Conservation (phyloP, 2,329 filamentous ascomycete genomes). For the Fusarium incarnatum region DNA sequence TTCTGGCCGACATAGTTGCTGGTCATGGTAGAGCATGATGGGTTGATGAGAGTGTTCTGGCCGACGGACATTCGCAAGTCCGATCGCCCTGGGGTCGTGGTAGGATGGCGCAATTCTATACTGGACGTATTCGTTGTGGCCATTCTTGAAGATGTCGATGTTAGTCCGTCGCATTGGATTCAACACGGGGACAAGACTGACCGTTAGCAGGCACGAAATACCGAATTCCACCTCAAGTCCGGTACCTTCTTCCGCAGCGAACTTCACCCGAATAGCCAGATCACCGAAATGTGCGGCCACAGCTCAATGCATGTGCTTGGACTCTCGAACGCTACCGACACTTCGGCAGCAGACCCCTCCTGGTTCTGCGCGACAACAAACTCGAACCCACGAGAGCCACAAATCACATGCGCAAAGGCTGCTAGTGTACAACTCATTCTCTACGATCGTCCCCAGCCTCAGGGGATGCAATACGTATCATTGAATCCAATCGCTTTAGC, state of each 20-base stretch:
- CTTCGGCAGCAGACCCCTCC: slow-evolving; percentile 69
- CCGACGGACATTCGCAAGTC: slow-evolving; percentile 84
- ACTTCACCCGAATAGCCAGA: slow-evolving; percentile 80
- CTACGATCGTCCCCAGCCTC: slow-evolving; percentile 87
- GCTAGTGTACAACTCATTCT: slow-evolving; percentile 87
- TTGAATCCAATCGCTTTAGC: slow-evolving; percentile 89
- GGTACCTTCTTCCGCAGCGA: slow-evolving; percentile 87
- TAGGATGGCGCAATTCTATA: slow-evolving; percentile 95
- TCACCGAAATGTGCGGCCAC: slow-evolving; percentile 87
- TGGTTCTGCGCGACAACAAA: slow-evolving; percentile 73
- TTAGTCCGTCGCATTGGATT: slow-evolving; percentile 56
- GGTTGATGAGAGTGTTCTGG: slow-evolving; percentile 98
- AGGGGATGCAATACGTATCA: slow-evolving; percentile 96
- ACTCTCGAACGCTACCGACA: slow-evolving; percentile 73
- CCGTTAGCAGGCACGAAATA: slow-evolving; percentile 72
- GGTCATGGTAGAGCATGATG: slow-evolving; percentile 81
- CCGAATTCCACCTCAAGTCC: slow-evolving; percentile 87
- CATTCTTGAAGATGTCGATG: slow-evolving; percentile 90
- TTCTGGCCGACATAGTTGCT: slow-evolving; percentile 46
- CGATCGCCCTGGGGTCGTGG: slow-evolving; percentile 82
- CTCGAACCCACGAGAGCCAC: slow-evolving; percentile 69
- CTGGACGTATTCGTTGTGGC: slow-evolving; percentile 91
- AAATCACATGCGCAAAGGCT: slow-evolving; percentile 77
- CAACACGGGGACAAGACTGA: slow-evolving; percentile 40
- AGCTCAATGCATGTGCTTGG: slow-evolving; percentile 88